Base-by-base conservation (phyloP, 2,329 filamentous ascomycete genomes). In the Colletotrichum sp. region DNA sequence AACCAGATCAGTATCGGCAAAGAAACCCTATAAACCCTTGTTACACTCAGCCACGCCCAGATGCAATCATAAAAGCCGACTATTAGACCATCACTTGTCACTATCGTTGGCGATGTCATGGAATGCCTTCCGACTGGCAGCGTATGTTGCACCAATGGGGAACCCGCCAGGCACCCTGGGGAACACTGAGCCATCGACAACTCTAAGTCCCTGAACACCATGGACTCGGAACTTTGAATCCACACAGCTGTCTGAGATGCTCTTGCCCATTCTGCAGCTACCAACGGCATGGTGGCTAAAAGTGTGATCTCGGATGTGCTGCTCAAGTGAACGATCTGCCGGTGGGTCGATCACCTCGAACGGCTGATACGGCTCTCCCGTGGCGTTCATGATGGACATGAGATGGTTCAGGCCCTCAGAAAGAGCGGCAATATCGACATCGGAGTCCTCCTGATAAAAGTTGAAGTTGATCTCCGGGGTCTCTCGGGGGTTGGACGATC, bases 381-480 rank as follows among this genome's bases (percentile, higher is more conserved):
- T 71, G 3, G 72, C 78, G 43, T 81, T 77, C 32, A 85, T 82
- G 5, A 90, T 69, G 4, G 88, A 88, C 61, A 90, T 88, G 12
- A 86, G 79, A 36, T 86, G 84, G 2, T 81, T 79, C 9, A 86
- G 82, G 8, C 48, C 66, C 28, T 59, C 66, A 2, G 32, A 28
- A 21, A 14, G 66, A 68, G 59, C 59, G 10, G 59, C n/a, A 4
- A 61, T 16, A 21, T 61, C 59, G 8, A 61, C 60, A 1, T 59
- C 52, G 13, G 85, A 84, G 14, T 52, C 57, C 28, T 78, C 73
- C 9, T 66, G n/a, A 84, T 86, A 91, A 80, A 87, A 91, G 78
- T 89, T 88, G 83, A 92, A 92, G 76, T 88, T 87, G 79, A 93
- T 93, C 21, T 89, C 83, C 0, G 92, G 92, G n/a, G 87, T 85